These are phyloP conservation scores for Vitis hybrid DNA, from an alignment of 177 flowering plant species.

Conservation along the genomic window DNA sequence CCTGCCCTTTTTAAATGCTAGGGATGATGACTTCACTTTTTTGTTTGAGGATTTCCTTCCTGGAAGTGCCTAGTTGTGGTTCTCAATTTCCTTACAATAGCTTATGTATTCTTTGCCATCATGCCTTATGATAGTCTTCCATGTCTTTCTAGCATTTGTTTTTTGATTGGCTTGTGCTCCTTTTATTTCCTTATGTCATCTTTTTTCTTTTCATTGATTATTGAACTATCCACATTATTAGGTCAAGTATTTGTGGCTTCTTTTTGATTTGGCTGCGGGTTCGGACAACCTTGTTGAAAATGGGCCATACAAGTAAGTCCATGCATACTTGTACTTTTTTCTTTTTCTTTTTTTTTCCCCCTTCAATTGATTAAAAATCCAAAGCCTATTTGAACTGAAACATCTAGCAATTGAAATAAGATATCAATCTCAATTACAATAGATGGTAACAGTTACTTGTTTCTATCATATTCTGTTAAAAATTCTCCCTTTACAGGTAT, in stretches of 20 bases:
- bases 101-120: background rate
- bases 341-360: background rate
- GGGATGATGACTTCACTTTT: background rate
- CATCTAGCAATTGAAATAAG: background rate
- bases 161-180: background rate
- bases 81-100: background rate
- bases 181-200: background rate
- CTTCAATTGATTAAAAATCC: background rate
- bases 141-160: background rate
- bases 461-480: background rate
- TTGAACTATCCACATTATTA: conserved; percentile 14
- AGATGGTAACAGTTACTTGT: background rate
- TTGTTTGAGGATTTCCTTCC: background rate
- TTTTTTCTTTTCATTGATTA: conserved; percentile 1
- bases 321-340: background rate
- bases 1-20: background rate
- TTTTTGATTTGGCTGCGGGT: conserved; percentile 96
- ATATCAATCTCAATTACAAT: background rate
- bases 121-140: background rate
- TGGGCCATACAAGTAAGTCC: conserved; percentile 91
- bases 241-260: conserved; percentile 98
- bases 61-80: background rate
- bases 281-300: conserved; percentile 93
- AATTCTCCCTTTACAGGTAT: conserved; percentile 48
- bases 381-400: background rate